phyloP scores from a whole-genome alignment of 163 green algal species.

The Trebouxiophyceae sp. region DNA sequence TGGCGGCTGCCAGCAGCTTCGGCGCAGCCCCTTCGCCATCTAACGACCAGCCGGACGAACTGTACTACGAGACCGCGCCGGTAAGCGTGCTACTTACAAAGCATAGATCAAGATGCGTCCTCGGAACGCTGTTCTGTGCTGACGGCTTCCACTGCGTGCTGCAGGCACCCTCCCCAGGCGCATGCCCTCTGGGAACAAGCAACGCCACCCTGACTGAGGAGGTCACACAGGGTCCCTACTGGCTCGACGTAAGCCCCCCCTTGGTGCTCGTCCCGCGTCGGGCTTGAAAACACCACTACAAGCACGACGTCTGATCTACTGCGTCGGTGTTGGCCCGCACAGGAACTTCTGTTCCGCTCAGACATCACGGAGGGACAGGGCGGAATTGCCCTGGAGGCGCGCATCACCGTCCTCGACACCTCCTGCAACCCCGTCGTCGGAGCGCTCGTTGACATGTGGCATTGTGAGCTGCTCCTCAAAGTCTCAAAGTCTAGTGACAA shows the following conservation, averaged over 20 bases:
- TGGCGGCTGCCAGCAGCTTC: no score
- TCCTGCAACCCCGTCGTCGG: slow-evolving; percentile 6
- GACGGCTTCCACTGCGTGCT: no score
- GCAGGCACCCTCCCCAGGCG: not conserved
- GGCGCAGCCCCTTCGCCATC: no score
- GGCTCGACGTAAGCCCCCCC: not conserved
- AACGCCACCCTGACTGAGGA: not conserved
- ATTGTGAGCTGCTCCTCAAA: slow-evolving; percentile 1
- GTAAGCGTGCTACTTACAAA: no score
- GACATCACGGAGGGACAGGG: slow-evolving; percentile 10
- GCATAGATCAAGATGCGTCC: no score
- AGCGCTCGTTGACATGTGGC: slow-evolving; percentile 10
- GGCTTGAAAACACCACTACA: no score
- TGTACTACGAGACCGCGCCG: no score
- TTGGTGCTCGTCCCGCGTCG: not conserved
- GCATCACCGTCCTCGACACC: slow-evolving; percentile 2
- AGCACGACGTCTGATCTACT: not conserved
- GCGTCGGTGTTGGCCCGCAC: not conserved
- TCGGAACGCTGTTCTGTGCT: no score
- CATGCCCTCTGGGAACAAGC: not conserved
- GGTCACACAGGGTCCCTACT: not conserved
- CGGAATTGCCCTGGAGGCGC: slow-evolving; percentile 2
- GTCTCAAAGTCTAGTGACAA: not conserved
- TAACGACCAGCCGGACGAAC: no score
- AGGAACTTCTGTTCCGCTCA: slow-evolving; percentile 6